Conservation (phyloP, 192 early-diverging fungal genomes). For the Coemansia nantahalensis region DNA sequence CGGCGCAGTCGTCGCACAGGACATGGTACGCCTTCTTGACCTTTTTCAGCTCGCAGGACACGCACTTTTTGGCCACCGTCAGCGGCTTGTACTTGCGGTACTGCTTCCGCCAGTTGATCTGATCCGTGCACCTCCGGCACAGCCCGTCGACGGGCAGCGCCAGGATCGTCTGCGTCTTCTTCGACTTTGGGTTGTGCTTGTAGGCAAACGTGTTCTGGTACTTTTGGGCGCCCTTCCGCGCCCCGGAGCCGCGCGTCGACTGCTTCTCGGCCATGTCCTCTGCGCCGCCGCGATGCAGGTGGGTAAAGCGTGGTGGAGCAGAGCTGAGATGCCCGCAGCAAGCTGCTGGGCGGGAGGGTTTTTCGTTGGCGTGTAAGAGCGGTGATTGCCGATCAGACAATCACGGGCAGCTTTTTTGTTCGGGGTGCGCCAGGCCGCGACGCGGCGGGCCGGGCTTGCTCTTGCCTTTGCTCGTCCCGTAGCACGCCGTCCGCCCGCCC, state of each 20-base stretch:
- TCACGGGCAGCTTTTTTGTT: not conserved
- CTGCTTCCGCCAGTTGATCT: slow-evolving; percentile 83
- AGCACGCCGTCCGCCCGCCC: no score
- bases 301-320: not conserved
- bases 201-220: slow-evolving; percentile 89
- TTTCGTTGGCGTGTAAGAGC: no score
- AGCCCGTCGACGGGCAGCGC: slow-evolving; percentile 78
- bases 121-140: slow-evolving; percentile 70
- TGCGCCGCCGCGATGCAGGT: no score
- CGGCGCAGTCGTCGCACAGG: slow-evolving; percentile 83
- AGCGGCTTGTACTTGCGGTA: slow-evolving; percentile 98
- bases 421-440: not conserved
- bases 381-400: not conserved
- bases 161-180: slow-evolving; percentile 72
- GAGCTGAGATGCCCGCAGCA: no score
- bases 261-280: slow-evolving; percentile 28
- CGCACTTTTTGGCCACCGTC: slow-evolving; percentile 80
- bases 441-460: not conserved
- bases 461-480: not conserved
- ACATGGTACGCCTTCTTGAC: slow-evolving; percentile 96
- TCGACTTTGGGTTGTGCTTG: slow-evolving; percentile 83
- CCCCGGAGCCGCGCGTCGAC: slow-evolving; percentile 41
- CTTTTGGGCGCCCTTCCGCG: slow-evolving; percentile 77
- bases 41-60: slow-evolving; percentile 71
- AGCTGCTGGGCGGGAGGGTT: no score